These are phyloP conservation scores for Tetrapyrgos nigripes DNA, from an alignment of 1,284 basidiomycete genomes.

Conservation along the genomic window DNA sequence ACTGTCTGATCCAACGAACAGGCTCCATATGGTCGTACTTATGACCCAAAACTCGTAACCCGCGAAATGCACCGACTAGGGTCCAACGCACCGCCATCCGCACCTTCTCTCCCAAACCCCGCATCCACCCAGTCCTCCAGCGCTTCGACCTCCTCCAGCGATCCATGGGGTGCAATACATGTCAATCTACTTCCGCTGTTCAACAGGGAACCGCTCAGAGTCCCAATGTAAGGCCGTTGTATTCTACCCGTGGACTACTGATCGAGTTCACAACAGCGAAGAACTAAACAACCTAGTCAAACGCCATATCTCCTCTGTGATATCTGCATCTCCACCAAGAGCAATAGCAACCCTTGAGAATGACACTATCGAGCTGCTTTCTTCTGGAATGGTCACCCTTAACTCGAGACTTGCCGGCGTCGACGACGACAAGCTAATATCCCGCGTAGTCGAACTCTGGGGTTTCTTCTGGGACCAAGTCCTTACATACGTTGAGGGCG, in stretches of 20 bases:
- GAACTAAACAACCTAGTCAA: constrained; percentile 86
- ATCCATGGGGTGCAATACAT: constrained; percentile 85
- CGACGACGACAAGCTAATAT: constrained; percentile 78
- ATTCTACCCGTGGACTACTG: not conserved
- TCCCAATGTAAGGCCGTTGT: constrained; percentile 71
- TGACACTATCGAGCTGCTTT: constrained; percentile 85
- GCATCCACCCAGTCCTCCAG: constrained; percentile 39
- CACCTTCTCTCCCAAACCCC: constrained; percentile 42
- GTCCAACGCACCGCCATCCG: constrained; percentile 44
- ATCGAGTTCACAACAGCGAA: constrained; percentile 59
- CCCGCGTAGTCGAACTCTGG: constrained; percentile 88
- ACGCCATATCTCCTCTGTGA: constrained; percentile 75
- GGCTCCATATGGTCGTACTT: constrained; percentile 67
- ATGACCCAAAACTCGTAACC: constrained; percentile 74
- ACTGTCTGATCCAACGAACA: constrained; percentile 20
- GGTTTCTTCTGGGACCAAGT: constrained; percentile 94
- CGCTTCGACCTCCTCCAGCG: constrained; percentile 46
- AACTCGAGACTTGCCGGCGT: constrained; percentile 81
- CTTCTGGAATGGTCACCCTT: constrained; percentile 90
- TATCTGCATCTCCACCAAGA: constrained; percentile 68
- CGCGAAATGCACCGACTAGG: constrained; percentile 83
- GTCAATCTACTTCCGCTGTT: constrained; percentile 90
- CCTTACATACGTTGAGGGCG: constrained; percentile 88
- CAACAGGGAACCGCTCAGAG: constrained; percentile 89
- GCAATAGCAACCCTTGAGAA: constrained; percentile 73